A percentile compares a stretch with the other conserved stretches of the same genome.
These are phyloP conservation scores for Saprolegnia parasitica DNA, from an alignment of 352 stramenopile genomes.

Conservation along the genomic window DNA sequence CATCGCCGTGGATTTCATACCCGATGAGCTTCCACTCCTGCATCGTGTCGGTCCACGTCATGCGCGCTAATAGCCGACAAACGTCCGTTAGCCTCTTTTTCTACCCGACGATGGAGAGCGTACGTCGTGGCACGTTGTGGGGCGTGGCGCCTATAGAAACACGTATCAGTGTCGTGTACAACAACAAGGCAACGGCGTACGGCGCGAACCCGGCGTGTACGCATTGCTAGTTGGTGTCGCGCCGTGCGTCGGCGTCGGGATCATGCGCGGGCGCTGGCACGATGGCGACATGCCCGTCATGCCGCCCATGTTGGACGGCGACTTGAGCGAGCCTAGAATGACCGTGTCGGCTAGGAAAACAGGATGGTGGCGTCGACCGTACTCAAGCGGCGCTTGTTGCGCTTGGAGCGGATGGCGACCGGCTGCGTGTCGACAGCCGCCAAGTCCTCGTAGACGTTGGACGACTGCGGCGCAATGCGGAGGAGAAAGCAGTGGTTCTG, in stretches of 20 bases:
- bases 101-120: neutral
- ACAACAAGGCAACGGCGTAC: slow-evolving; percentile 22
- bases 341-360: slow-evolving; percentile 37
- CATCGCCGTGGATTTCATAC: slow-evolving; percentile 74
- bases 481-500: slow-evolving; percentile 93
- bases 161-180: neutral
- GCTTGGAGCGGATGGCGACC: slow-evolving; percentile 93
- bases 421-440: slow-evolving; percentile 78
- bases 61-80: slow-evolving; percentile 11
- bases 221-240: slow-evolving; percentile 21
- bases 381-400: slow-evolving; percentile 88
- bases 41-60: slow-evolving; percentile 26
- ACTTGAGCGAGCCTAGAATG: slow-evolving; percentile 24
- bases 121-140: slow-evolving; percentile 32
- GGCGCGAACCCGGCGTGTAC: slow-evolving; percentile 32
- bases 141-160: neutral
- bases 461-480: slow-evolving; percentile 81
- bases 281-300: slow-evolving; percentile 35
- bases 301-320: slow-evolving; percentile 30
- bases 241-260: slow-evolving; percentile 30
- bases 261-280: slow-evolving; percentile 30
- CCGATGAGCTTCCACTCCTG: slow-evolving; percentile 68
- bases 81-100: neutral
- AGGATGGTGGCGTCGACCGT: slow-evolving; percentile 38
- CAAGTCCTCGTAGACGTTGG: slow-evolving; percentile 87